Conservation (phyloP, 2,329 filamentous ascomycete species). For the Pezicula radicicola region DNA sequence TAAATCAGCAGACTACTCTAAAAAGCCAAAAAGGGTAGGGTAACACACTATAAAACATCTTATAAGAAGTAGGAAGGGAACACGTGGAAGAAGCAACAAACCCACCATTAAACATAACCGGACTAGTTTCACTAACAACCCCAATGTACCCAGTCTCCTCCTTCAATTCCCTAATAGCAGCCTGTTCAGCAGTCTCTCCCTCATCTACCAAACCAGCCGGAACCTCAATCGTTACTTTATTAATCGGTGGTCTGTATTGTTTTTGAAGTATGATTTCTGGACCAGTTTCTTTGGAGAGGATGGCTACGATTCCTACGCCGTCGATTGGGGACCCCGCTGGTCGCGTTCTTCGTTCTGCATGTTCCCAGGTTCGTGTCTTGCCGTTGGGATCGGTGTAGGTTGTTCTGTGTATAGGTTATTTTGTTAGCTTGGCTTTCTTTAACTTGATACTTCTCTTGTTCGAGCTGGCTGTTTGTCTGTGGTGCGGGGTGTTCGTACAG, state of each 20-base stretch:
- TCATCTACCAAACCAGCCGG: constrained; percentile 63
- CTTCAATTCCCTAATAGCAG: constrained; percentile 60
- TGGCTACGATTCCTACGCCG: constrained; percentile 70
- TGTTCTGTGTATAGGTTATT: constrained; percentile 37
- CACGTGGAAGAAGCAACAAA: background rate
- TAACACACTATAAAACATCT: background rate
- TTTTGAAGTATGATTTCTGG: constrained; percentile 62
- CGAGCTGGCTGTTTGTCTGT: background rate
- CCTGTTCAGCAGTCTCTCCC: constrained; percentile 57
- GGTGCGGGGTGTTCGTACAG: constrained; percentile 38
- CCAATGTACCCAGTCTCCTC: constrained; percentile 68
- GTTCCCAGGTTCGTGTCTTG: constrained; percentile 64
- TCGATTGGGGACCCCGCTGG: constrained; percentile 62
- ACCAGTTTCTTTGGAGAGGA: constrained; percentile 53
- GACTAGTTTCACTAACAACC: constrained; percentile 51
- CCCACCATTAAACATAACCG: constrained; percentile 61
- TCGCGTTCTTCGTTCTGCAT: constrained; percentile 67
- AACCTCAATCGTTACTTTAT: constrained; percentile 58
- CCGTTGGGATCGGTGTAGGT: constrained; percentile 63
- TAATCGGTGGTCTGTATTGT: constrained; percentile 62
- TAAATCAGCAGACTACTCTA: background rate
- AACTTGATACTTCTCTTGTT: too few relatives aligned
- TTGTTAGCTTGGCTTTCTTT: background rate
- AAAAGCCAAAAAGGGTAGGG: background rate
- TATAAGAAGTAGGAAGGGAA: background rate